Base-by-base conservation (phyloP, 257 asterid genomes). In the Fraxinus cuspidata region DNA sequence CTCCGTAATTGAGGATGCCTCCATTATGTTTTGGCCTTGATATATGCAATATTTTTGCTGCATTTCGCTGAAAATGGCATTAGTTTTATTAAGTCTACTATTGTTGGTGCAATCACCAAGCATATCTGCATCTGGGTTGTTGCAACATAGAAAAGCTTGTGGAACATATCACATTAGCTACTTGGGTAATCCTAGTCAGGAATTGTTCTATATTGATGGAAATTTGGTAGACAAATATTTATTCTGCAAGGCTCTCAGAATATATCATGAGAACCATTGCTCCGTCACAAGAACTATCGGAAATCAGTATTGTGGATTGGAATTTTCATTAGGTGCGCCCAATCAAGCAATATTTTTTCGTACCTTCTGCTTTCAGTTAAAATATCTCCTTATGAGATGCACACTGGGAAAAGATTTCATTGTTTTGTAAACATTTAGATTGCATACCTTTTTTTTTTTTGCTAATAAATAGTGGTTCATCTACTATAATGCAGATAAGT, bases 191-290 rank as follows among this genome's bases (percentile, higher is more conserved):
- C 82, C 77, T 77, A 78, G 73, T 73, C 84, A 37, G 12, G 87
- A 84, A 71, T 56, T 87, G 68, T 93, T 92, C 78, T 87, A 85
- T 81, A 80, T 96, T 38, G 87, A 93, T 37, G 96, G 86, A 69
- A 78, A 85, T 77, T 81, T 86, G 86, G 96, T 92, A 44, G 90
- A 86, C 73, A 81, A 87, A 79, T 67, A 85, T 77, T 53, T 80
- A 72, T 96, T 93, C 85, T 96, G 98, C 65, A 74, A 84, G 79
- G 74, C 93, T 28, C 84, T 95, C 84, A 77, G 32, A 71, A 76
- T 78, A 38, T 82, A 74, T 82, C 77, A 78, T 2, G 80, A 74
- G 74, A 84, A 86, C n/a, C 86, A 66, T 63, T 92, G 97, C 81
- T 83, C 81, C 76, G 63, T 78, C 71, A 38, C 75, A 18, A 73